phyloP scores from a whole-genome alignment of 1,139 yeast species.

The Debaryomycetaceae sp. region DNA sequence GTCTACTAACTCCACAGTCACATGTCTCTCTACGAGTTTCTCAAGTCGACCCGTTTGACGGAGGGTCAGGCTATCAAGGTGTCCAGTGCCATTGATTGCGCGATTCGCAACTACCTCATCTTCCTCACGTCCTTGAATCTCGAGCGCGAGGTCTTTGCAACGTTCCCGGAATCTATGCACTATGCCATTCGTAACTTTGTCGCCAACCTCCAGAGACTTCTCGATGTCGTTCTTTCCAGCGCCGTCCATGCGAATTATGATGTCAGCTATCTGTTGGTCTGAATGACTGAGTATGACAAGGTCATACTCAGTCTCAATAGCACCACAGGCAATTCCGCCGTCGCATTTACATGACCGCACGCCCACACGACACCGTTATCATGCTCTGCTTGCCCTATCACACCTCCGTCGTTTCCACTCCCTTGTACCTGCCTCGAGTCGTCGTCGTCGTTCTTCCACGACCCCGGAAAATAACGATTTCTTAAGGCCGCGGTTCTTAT shows the following conservation, averaged over 20 bases:
- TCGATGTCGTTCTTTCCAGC: slow-evolving; percentile 2
- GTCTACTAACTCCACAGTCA: slow-evolving; percentile 2
- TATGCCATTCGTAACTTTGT: slow-evolving; percentile 3
- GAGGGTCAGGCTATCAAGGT: neutral
- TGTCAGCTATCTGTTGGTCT: slow-evolving; percentile 2
- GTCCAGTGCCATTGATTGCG: slow-evolving; percentile 1
- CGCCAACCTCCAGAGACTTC: slow-evolving; percentile 1
- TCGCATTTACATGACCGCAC: neutral
- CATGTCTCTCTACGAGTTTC: slow-evolving; percentile 3
- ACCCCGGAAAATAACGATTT: neutral
- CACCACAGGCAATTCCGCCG: neutral
- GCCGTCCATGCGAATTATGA: slow-evolving; percentile 2
- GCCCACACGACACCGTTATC: neutral
- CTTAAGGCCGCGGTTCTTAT: slow-evolving; percentile 4
- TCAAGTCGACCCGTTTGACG: slow-evolving; percentile 1
- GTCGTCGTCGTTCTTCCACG: neutral
- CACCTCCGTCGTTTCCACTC: neutral
- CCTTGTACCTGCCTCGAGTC: neutral
- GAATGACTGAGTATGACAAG: neutral
- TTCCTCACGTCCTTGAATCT: slow-evolving; percentile 4
- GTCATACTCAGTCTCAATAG: neutral
- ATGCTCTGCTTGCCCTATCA: too few relatives aligned
- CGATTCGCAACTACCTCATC: slow-evolving; percentile 4
- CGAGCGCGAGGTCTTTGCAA: slow-evolving; percentile 3
- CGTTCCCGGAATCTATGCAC: slow-evolving; percentile 1